Evolutionary conservation across 192 early-diverging fungal genomes (phyloP), one percentile per base, ranked within the genome.

Genomic region (Coemansia sp.): DNA sequence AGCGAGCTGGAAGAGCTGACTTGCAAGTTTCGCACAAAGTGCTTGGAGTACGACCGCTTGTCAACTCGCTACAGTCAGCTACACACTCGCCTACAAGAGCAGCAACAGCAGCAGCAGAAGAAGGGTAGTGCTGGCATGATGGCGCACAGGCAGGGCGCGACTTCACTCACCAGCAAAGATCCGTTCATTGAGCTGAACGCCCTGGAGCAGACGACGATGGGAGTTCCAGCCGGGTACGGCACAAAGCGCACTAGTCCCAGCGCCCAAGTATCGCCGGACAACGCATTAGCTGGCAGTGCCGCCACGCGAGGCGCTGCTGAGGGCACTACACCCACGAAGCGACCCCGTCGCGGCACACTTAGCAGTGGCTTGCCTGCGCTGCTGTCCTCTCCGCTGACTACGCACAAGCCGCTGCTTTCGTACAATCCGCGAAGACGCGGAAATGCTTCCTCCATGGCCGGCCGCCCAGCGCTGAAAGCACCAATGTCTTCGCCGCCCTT

Each of bases 11-110:
- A 76, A 2, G 62, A 54, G 14, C 58, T 81, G 59, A 37, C 56
- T 22, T 27, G 45, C 19, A 68, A 57, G 67, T 70, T 72, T 49
- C 36, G 40, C n/a, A 41, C 41, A 19, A 81, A 81, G 58, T 76
- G 79, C 60, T 39, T 40, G 11, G 79, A 75, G 11, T 75, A 73
- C 41, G 79, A 81, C 29, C 54, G 63, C 35, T 47, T 81, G 27
- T 59, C 64, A 3, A 19, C 20, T 0, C 61, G 43, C 15, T 70
- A 76, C 66, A 62, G 32, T 15, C 45, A 56, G 24, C 66, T 68
- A 2, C 47, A 71, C 5, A 47, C 45, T 7, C 24, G 57, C 24
- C 15, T 39, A 5, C 49, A 60, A 29, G 54, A 45, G 19, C 19
- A 60, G 17, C 19, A 14, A 24, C 36, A 40, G 56, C n/a, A 19